Percentiles rank a stretch among this genome's conserved stretches.
Evolutionary conservation across 1,139 yeast genomes (phyloP).

Genomic region (Geotrichum aggregatum): DNA sequence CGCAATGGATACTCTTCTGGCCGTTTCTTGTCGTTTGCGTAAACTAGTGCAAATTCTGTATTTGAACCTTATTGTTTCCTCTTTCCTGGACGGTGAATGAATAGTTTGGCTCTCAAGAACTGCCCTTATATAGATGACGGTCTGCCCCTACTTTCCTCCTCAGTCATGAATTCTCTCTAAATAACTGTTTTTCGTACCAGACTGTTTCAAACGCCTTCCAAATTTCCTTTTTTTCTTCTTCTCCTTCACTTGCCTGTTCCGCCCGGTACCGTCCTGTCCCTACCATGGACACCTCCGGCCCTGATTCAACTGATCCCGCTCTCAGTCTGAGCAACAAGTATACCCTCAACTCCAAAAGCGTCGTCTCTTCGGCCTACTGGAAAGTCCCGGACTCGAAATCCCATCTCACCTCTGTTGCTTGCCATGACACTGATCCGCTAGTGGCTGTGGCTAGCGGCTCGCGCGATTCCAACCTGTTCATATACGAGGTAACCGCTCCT

Average conservation of each 20-base stretch:
- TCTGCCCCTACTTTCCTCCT: no score
- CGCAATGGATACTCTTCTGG: no score
- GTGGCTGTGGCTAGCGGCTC: constrained; percentile 66
- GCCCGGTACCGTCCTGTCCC: neutral
- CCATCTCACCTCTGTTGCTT: constrained; percentile 57
- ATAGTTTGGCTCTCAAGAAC: no score
- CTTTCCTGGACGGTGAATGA: no score
- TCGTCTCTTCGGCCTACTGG: constrained; percentile 49
- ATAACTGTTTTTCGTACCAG: no score
- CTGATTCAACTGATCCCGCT: constrained; percentile 1
- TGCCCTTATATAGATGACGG: no score
- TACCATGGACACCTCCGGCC: neutral
- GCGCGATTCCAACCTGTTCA: constrained; percentile 52
- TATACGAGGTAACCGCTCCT: constrained; percentile 54
- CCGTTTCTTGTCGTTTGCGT: no score
- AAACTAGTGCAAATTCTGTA: no score
- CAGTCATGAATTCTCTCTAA: no score
- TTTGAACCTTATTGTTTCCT: no score
- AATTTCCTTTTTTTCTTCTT: neutral
- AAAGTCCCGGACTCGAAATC: constrained; percentile 56
- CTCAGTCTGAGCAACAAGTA: constrained; percentile 15
- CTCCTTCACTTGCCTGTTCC: neutral
- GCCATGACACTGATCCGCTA: constrained; percentile 43
- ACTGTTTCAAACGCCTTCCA: neutral
- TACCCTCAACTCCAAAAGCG: constrained; percentile 14